Evolutionary conservation across 2,329 filamentous ascomycete species (phyloP).

Genomic region (Trichocomaceae sp.): DNA sequence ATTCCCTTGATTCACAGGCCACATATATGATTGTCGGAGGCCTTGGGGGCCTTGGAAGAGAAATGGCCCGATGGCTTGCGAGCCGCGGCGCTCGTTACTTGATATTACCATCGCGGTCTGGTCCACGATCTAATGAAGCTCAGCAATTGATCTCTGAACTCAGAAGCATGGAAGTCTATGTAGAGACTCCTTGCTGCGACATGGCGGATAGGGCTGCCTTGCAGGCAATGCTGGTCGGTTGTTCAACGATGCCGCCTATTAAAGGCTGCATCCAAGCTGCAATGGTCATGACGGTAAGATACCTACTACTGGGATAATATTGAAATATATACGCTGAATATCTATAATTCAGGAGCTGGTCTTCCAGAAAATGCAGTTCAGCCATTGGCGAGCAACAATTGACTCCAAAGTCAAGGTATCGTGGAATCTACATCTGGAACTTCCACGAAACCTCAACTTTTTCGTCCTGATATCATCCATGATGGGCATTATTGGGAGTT

Average conservation of each 20-base stretch:
- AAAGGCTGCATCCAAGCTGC: neutral
- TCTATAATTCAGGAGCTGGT: neutral
- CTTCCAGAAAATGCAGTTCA: constrained; percentile 25
- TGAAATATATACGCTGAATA: too few species aligned
- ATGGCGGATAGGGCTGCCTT: too few species aligned
- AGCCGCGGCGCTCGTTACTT: constrained; percentile 42
- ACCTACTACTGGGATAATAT: constrained; percentile 7
- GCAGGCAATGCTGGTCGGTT: neutral
- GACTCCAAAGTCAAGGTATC: constrained; percentile 26
- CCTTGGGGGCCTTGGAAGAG: constrained; percentile 43
- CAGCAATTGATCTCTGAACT: too few species aligned
- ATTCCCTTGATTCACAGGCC: neutral
- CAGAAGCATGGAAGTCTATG: too few species aligned
- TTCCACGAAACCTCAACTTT: constrained; percentile 32
- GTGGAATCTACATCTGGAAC: constrained; percentile 20
- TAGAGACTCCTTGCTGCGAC: too few species aligned
- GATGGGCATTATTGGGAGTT: constrained; percentile 23
- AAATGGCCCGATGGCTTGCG: constrained; percentile 44
- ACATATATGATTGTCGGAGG: neutral
- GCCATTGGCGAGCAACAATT: constrained; percentile 23
- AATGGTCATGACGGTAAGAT: neutral
- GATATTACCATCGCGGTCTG: constrained; percentile 21
- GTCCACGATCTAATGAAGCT: neutral
- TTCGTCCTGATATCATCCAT: constrained; percentile 34
- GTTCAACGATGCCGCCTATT: neutral